Evolutionary conservation across 2,329 filamentous ascomycete genomes (phyloP), one percentile per base, ranked within the genome.

Genomic region (Ascochyta clinopodiicola): DNA sequence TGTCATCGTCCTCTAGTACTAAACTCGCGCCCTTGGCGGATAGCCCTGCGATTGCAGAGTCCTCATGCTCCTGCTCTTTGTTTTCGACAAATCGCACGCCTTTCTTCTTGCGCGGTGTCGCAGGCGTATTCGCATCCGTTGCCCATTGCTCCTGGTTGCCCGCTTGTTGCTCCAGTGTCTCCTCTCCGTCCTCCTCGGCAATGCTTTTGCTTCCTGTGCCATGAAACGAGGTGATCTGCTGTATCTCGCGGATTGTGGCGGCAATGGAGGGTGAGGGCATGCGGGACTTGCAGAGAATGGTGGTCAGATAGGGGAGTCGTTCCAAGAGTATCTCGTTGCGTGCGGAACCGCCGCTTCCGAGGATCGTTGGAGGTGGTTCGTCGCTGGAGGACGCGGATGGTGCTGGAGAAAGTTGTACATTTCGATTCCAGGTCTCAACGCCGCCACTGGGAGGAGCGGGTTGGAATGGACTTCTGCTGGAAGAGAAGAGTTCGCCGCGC

Each of bases 251-350:
- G 2, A 83, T 75, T 22, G 79, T 70, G 37, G 74, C 46, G 36
- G 64, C 44, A 6, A 52, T 59, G 10, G 62, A 56, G 6, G 61
- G 62, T 6, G 63, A 57, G 56, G 51, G 68, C 67, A 51, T 68
- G 64, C 75, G 68, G 57, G 63, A 55, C 22, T 67, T 67, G 19
- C 67, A 68, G 3, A 79, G 57, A 35, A 97, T 90, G 45, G 85
- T 82, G 1, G 88, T 82, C 81, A 95, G 86, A 74, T 96, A 98
- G 0, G 95, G 95, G 0, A 99, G 82, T 8, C 92, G 87, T 62
- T 98, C 91, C 22, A 97, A 84, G 0, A 97, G 76, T 79, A 95
- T 83, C 73, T 94, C 91, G 37, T 82, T 83, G 32, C 87, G 87
- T 4, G 88, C 86, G 3, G 88, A 85, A 21, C 70, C 69, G 59